Base-by-base conservation (phyloP, 768 basidiomycete species). In the Leccinum barrowsii region DNA sequence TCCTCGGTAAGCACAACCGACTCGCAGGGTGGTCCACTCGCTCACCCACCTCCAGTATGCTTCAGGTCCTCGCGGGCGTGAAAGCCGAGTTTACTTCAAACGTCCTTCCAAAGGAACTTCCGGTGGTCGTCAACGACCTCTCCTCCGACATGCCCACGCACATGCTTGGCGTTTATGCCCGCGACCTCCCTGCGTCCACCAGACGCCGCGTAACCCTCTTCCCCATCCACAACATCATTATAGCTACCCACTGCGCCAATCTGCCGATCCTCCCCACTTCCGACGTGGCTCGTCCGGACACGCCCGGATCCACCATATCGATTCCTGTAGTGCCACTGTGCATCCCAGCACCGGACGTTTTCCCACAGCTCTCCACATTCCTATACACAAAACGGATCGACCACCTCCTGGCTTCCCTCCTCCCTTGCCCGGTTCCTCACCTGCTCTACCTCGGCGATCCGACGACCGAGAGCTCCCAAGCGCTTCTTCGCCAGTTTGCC, bases 291-390 rank as follows among this genome's bases (percentile, higher is more conserved):
- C 40, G 54, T 28, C 67, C 65, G 0, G 61, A 57, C 0, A 17
- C 17, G 0, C n/a, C 56, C 2, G 73, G 71, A 7, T 62, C 68
- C 12, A 64, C 63, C 2, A 32, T 71, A 0, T 59, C 63, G 1
- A 26, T 92, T 5, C 90, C 91, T 21, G 82, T 92, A 17, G 77
- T 91, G 12, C 85, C 85, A 2, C 73, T 93, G 63, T 77, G 82
- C 44, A 77, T 93, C 12, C 90, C 91, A 2, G 85, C 87, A 2
- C 83, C 88, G 0, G 79, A 81, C 2, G 83, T 88, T 0, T 92
- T 91, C 73, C 73, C 82, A 8, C 72, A 84, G 32, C 76, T 93
- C 8, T 84, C 85, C 63, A 70, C 76, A 0, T 91, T 81, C 76
- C 76, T 93, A 62, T 90, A 93, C 75, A 81, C 80, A 26, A 85